Evolutionary conservation across 495 filamentous ascomycete species (phyloP).

Genomic region (Trichocladium antarcticum): DNA sequence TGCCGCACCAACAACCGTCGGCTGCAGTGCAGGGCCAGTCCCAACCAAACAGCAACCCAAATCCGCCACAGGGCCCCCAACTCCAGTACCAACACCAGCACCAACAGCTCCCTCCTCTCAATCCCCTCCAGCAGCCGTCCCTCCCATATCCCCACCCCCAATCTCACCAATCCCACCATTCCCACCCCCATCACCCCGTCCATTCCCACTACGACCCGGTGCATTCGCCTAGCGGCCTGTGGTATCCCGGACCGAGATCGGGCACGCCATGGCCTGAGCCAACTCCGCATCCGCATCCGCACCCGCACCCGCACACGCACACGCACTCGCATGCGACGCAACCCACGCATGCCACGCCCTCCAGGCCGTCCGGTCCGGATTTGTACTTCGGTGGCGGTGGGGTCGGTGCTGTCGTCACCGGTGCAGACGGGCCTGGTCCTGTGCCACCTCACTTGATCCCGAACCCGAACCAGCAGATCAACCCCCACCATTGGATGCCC

Average conservation of each 20-base stretch:
- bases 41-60: not conserved
- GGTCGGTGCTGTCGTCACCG: not conserved
- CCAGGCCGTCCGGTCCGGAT: not conserved
- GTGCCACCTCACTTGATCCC: not conserved
- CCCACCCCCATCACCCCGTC: not conserved
- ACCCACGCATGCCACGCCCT: not conserved
- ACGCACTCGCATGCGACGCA: not conserved
- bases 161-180: not conserved
- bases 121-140: not conserved
- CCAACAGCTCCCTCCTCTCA: not conserved
- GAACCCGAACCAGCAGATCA: not conserved
- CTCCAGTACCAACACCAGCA: not conserved
- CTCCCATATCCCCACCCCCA: conserved; percentile 6
- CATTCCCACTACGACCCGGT: conserved; percentile 19
- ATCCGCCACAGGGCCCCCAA: not conserved
- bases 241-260: conserved; percentile 5
- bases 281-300: not conserved
- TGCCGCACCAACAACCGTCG: not conserved
- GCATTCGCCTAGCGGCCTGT: conserved; percentile 11
- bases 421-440: not conserved
- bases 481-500: conserved; percentile 1
- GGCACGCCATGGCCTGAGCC: conserved; percentile 7
- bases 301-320: not conserved
- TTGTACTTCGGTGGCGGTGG: not conserved
- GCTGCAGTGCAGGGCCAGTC: not conserved